These are phyloP conservation scores for Ophiostoma perfectum DNA, from an alignment of 2,329 filamentous ascomycete species.

Conservation along the genomic window DNA sequence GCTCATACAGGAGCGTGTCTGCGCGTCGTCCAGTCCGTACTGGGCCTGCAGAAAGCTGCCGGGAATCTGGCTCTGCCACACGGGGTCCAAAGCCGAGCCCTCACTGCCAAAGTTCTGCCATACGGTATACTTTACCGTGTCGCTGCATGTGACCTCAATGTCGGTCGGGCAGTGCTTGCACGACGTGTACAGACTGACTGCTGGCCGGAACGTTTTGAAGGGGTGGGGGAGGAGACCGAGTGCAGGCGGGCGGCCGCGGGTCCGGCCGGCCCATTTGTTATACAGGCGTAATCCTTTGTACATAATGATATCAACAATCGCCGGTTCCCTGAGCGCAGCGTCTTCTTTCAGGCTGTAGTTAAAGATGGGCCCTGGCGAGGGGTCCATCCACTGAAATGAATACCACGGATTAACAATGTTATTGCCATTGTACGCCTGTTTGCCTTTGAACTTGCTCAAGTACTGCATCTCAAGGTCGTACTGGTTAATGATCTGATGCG, in stretches of 20 bases:
- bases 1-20: neutral
- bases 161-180: constrained; percentile 1
- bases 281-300: no score
- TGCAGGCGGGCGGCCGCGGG: no score
- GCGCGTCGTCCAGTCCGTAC: neutral
- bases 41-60: neutral
- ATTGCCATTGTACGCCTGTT: neutral
- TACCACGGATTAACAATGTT: no score
- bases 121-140: neutral
- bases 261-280: no score
- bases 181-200: neutral
- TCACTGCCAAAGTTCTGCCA: neutral
- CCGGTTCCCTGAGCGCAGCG: neutral
- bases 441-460: no score
- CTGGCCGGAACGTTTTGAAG: no score
- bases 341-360: neutral
- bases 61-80: neutral
- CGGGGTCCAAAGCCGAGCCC: neutral
- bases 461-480: no score
- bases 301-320: neutral
- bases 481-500: neutral
- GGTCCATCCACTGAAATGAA: no score
- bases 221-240: no score
- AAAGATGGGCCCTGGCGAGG: neutral
- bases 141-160: neutral